Evolutionary conservation across 139 green algal species (phyloP), one percentile per base, ranked within the genome.

Genomic region (Pleodorina starrii): DNA sequence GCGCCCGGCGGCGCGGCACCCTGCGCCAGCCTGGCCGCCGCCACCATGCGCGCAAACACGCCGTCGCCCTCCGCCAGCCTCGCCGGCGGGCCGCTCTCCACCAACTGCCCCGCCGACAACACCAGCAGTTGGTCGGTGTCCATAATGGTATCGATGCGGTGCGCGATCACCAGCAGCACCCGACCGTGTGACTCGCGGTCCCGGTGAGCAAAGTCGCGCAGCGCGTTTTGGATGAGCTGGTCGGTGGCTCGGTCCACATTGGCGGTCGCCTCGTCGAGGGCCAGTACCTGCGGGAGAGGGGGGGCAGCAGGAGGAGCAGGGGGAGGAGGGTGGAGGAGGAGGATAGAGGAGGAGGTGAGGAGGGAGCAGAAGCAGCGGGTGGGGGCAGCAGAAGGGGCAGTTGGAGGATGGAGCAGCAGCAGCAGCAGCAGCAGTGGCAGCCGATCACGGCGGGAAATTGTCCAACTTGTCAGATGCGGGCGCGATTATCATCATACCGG

Each of bases 161-260:
- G 95, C 17, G 94, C 94, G 57, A 98, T 97, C 29, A 97, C 93
- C 35, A 98, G 90, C 84, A 97, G 88, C 84, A 96, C 96, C 19
- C 95, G 90, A 23, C 89, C 87, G 38, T 76, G 54, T 72, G 57
- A 1, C 74, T 75, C 38, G 50, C 86, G 40, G 21, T 84, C 23
- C 48, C 50, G 40, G 51, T 81, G 83, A 5, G 89, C 87, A 68
- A 94, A 93, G 57, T 92, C 76, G 27, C 88, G 90, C 63, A 94
- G 90, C 6, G 88, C 90, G 46, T 68, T 75, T 63, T 91, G 96
- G 14, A 98, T 97, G 25, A 96, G 88, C 19, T 90, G 90, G 84
- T 99, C 97, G 5, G 97, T 99, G 46, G 89, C 89, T 4, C 88
- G 89, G 91, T 99, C 97, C 59, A 99, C 96, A 76, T 98, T 98